phyloP scores from a whole-genome alignment of 2,329 filamentous ascomycete genomes.

The Bipolaris victoriae region DNA sequence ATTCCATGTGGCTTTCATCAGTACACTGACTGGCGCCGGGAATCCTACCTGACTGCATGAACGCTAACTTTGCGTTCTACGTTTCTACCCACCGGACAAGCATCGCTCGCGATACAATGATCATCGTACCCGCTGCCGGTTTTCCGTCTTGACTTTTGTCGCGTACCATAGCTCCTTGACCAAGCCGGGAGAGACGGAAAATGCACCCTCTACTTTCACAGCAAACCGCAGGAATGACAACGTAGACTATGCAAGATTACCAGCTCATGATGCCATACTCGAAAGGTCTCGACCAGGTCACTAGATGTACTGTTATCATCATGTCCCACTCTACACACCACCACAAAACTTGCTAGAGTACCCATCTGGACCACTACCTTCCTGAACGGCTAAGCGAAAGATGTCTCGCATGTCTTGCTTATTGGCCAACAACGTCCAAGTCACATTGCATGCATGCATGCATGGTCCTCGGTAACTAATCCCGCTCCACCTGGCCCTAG shows the following conservation, averaged over 20 bases:
- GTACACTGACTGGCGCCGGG: neutral
- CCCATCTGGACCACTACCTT: conserved; percentile 8
- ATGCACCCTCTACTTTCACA: neutral
- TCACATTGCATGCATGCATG: conserved; percentile 14
- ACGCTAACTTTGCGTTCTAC: neutral
- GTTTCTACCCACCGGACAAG: neutral
- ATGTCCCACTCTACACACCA: conserved; percentile 4
- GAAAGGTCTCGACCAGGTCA: neutral
- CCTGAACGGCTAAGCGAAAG: conserved; percentile 12
- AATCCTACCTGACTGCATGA: neutral
- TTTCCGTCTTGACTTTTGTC: neutral
- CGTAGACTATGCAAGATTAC: neutral
- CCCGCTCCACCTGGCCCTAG: neutral
- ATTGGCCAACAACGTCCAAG: conserved; percentile 5
- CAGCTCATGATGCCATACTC: neutral
- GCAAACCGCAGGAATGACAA: neutral
- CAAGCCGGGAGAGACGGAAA: neutral
- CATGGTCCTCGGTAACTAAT: neutral
- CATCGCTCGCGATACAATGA: neutral
- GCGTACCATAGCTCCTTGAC: neutral
- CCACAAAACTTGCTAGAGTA: neutral
- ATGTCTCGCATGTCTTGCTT: neutral
- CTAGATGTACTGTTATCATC: neutral
- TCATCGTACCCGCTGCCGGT: neutral
- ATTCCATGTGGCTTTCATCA: neutral